phyloP scores from a whole-genome alignment of 2,329 filamentous ascomycete genomes.

The Talaromyces sp. region DNA sequence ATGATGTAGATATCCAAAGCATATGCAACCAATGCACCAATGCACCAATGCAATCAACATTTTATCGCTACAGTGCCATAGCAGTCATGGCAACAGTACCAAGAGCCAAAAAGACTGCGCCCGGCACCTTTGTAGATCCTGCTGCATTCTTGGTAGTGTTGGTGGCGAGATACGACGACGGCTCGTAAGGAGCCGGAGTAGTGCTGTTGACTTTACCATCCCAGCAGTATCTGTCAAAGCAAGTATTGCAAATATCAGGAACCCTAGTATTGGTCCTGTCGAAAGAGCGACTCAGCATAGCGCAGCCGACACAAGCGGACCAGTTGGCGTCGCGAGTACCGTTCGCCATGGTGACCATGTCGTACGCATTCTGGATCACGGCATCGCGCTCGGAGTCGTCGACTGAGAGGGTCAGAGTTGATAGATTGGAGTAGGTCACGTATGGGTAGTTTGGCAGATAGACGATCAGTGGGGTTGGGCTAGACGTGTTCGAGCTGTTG shows the following conservation, averaged over 20 bases:
- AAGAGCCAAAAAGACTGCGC: background rate
- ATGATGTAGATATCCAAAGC: background rate
- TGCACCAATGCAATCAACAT: background rate
- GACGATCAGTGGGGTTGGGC: conserved; percentile 62
- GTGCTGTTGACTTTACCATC: conserved; percentile 61
- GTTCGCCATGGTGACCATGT: conserved; percentile 78
- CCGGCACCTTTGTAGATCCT: background rate
- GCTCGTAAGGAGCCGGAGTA: conserved; percentile 38
- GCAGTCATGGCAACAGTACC: background rate
- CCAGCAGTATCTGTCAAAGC: conserved; percentile 88
- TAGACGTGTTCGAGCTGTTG: conserved; percentile 58
- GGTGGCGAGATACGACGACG: conserved; percentile 20
- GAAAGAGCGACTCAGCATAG: conserved; percentile 71
- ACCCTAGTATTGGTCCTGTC: conserved; percentile 63
- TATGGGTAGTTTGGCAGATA: conserved; percentile 88
- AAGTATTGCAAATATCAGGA: conserved; percentile 66
- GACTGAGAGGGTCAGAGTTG: conserved; percentile 68
- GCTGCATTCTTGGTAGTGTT: background rate
- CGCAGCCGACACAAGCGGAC: conserved; percentile 82
- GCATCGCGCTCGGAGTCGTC: conserved; percentile 62
- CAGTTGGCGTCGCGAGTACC: conserved; percentile 67
- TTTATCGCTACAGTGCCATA: background rate
- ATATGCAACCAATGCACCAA: background rate
- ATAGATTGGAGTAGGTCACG: conserved; percentile 68
- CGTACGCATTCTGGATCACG: conserved; percentile 82